phyloP scores from a whole-genome alignment of 2,329 filamentous ascomycete species.

The Nothopassalora personata region DNA sequence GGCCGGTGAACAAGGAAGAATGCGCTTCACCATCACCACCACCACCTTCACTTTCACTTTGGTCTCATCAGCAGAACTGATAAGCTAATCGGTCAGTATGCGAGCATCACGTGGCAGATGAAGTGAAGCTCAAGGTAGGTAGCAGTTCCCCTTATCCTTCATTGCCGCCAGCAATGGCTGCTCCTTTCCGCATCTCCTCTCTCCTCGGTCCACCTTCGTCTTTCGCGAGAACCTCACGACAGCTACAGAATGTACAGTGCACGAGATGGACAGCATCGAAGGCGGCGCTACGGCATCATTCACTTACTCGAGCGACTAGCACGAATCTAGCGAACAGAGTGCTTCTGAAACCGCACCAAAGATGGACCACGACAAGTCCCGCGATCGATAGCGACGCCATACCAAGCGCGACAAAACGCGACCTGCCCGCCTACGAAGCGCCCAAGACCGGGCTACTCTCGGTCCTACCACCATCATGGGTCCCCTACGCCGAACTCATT shows the following conservation, averaged over 20 bases:
- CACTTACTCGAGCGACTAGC: background rate
- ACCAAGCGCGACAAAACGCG: background rate
- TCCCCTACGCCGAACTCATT: slow-evolving; percentile 77
- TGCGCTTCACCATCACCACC: background rate
- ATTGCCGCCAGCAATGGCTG: slow-evolving; percentile 10
- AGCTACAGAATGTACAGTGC: slow-evolving; percentile 8
- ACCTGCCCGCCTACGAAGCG: slow-evolving; percentile 49
- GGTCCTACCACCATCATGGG: slow-evolving; percentile 60
- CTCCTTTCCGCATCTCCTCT: slow-evolving; percentile 14
- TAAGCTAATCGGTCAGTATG: slow-evolving; percentile 5
- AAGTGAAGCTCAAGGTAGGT: slow-evolving; percentile 14
- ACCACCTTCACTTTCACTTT: slow-evolving; percentile 1
- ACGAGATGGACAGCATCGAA: slow-evolving; percentile 16
- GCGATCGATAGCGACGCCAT: background rate
- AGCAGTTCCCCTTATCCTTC: slow-evolving; percentile 5
- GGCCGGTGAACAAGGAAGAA: no score
- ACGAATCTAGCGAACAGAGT: background rate
- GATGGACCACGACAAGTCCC: background rate
- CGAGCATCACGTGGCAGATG: background rate
- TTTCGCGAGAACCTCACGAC: slow-evolving; percentile 17
- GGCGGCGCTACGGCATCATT: background rate
- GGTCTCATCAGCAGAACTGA: background rate
- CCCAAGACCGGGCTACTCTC: slow-evolving; percentile 68
- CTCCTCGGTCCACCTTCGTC: slow-evolving; percentile 9
- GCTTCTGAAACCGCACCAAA: background rate